phyloP scores from a whole-genome alignment of 176 grass and related monocot genomes.

The Ananas comosus region DNA sequence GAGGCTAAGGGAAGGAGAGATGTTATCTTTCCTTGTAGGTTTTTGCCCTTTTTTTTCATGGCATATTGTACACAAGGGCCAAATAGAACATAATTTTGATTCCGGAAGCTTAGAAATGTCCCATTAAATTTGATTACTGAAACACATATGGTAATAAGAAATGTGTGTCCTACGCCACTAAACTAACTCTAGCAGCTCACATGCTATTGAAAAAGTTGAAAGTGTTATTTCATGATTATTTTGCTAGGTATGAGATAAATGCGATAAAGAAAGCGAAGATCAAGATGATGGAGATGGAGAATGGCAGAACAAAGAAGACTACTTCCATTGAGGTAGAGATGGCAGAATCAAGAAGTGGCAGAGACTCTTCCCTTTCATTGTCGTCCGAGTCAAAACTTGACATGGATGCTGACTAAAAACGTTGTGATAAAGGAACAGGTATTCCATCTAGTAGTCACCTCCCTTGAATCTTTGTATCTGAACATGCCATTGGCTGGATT shows the following conservation, averaged over 20 bases:
- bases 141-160: too few relatives aligned
- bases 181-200: background rate
- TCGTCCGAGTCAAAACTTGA: slow-evolving; percentile 26
- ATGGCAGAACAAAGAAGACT: slow-evolving; percentile 29
- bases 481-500: too few relatives aligned
- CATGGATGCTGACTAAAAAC: background rate
- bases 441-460: background rate
- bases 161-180: background rate
- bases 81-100: too few relatives aligned
- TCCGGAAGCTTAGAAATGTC: too few relatives aligned
- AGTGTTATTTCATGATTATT: slow-evolving; percentile 21
- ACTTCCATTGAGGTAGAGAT: slow-evolving; percentile 80
- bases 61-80: too few relatives aligned
- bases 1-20: too few relatives aligned
- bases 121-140: too few relatives aligned
- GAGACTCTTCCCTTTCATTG: slow-evolving; percentile 22
- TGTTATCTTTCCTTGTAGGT: too few relatives aligned
- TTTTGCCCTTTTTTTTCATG: too few relatives aligned
- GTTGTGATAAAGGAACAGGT: background rate
- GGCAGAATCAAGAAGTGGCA: slow-evolving; percentile 51
- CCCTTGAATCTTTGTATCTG: background rate
- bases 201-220: background rate
- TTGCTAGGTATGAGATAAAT: slow-evolving; percentile 58
- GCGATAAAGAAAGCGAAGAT: slow-evolving; percentile 69
- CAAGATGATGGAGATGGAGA: slow-evolving; percentile 47